Percentiles rank a stretch among this genome's conserved stretches.
Conservation (phyloP, 805 yeast species). For the Metschnikowia lachancei region DNA sequence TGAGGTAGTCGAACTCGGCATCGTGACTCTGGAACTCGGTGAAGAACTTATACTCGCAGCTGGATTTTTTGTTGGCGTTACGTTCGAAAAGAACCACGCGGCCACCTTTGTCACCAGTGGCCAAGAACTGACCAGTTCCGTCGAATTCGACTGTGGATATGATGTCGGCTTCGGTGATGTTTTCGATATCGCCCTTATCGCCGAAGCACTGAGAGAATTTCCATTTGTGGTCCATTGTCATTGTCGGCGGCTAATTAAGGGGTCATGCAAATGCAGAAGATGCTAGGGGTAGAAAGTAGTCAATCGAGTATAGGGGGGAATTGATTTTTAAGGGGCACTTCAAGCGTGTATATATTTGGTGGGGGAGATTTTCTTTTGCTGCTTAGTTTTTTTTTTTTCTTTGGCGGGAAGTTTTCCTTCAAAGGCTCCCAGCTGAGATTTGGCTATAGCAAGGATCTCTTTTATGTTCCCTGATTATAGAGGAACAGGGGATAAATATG, state of each 20-base stretch:
- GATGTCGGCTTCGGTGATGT: conserved; percentile 94
- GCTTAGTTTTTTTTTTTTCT: no score
- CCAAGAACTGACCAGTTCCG: conserved; percentile 88
- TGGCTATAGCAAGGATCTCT: no score
- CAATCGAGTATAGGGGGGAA: no score
- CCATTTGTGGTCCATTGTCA: conserved; percentile 48
- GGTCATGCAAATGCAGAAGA: background rate
- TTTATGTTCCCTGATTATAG: no score
- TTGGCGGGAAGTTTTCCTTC: no score
- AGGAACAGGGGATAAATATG: background rate
- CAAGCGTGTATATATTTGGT: no score
- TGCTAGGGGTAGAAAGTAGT: no score
- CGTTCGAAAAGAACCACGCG: conserved; percentile 94
- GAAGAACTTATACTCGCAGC: conserved; percentile 89
- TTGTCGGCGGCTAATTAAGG: conserved; percentile 3
- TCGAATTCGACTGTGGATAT: conserved; percentile 97
- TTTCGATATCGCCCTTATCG: conserved; percentile 95
- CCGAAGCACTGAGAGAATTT: conserved; percentile 98
- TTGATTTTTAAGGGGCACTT: no score
- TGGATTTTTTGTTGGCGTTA: conserved; percentile 58
- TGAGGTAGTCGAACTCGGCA: conserved; percentile 95
- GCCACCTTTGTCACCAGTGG: conserved; percentile 99
- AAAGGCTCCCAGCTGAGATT: no score
- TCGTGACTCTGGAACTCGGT: conserved; percentile 98
- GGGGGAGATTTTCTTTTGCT: no score